These are phyloP conservation scores for Dendrobium huoshanense DNA, from an alignment of 106 monocot genomes.

Conservation along the genomic window DNA sequence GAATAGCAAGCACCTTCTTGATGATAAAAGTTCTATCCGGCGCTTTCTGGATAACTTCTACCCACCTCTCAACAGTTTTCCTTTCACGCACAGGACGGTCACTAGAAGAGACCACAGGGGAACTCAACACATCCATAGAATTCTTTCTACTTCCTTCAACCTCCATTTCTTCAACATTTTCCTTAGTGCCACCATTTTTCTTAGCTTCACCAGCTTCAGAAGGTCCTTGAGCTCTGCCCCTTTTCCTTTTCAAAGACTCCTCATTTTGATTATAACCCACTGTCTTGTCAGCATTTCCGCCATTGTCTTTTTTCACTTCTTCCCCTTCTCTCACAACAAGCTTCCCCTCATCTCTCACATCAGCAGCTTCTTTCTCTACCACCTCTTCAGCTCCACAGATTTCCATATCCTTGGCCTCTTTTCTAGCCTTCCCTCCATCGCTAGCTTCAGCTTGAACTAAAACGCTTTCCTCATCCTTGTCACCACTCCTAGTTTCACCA, in stretches of 20 bases:
- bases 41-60: slow-evolving; percentile 82
- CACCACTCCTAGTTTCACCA: neutral
- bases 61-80: slow-evolving; percentile 83
- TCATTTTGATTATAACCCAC: neutral
- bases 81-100: slow-evolving; percentile 67
- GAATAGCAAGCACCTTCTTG: slow-evolving; percentile 9
- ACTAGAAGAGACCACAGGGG: slow-evolving; percentile 5
- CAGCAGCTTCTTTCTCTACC: neutral
- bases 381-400: neutral
- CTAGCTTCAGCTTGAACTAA: neutral
- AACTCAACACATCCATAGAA: neutral
- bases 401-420: neutral
- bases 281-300: neutral
- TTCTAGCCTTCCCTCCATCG: neutral
- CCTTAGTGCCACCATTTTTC: neutral
- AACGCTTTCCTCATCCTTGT: neutral
- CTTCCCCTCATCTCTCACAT: neutral
- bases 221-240: neutral
- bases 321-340: neutral
- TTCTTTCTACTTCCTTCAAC: neutral
- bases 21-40: slow-evolving; percentile 27
- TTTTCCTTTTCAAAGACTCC: neutral
- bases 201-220: neutral
- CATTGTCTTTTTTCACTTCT: neutral
- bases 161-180: slow-evolving; percentile 3